A percentile compares a stretch with the other conserved stretches of the same genome.
Conservation (phyloP, 176 grass and related monocot species). For the Saccharum spontaneum region DNA sequence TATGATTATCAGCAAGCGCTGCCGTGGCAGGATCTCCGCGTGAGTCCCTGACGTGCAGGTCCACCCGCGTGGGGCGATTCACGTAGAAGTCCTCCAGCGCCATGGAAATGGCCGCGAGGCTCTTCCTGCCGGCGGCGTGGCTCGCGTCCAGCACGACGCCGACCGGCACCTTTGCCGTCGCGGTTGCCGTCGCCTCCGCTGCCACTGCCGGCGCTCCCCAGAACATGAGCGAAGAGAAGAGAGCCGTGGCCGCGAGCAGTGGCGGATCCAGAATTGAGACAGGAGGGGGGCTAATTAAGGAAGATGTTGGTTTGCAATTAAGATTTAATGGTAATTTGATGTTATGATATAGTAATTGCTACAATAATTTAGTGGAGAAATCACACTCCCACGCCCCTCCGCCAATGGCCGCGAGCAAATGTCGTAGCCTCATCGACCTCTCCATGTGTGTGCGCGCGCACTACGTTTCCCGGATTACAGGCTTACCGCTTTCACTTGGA, state of each 20-base stretch:
- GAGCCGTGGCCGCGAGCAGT: too few relatives aligned
- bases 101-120: conserved; percentile 28
- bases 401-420: neutral
- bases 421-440: neutral
- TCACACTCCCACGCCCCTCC: too few relatives aligned
- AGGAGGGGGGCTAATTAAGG: too few relatives aligned
- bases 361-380: too few relatives aligned
- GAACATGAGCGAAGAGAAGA: neutral
- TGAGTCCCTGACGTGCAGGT: conserved; percentile 35
- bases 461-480: too few relatives aligned
- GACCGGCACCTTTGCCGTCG: conserved; percentile 9
- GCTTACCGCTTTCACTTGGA: too few relatives aligned
- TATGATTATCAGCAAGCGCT: conserved; percentile 23
- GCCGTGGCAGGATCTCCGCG: neutral
- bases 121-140: neutral
- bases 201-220: neutral
- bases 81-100: conserved; percentile 44
- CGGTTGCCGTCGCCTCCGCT: neutral
- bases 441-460: neutral
- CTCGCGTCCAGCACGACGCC: conserved; percentile 31
- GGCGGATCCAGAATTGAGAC: too few relatives aligned
- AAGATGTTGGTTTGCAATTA: too few relatives aligned
- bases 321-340: too few relatives aligned
- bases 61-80: conserved; percentile 15
- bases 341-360: too few relatives aligned